These are phyloP conservation scores for Colletotrichum aenigma DNA, from an alignment of 2,329 filamentous ascomycete genomes.

Conservation along the genomic window DNA sequence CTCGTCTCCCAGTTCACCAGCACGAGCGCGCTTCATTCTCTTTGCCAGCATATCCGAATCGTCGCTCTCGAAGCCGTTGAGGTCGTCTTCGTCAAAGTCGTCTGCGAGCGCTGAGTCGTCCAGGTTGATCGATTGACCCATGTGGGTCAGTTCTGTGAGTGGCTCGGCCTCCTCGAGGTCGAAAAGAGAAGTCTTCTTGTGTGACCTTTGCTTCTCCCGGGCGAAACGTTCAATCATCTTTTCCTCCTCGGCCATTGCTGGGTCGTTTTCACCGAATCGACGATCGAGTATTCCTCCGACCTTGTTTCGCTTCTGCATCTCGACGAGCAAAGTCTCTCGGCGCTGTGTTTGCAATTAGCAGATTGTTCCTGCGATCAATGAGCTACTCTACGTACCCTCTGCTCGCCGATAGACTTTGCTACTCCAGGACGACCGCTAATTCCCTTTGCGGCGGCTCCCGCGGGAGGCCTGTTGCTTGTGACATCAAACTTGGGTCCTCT, in stretches of 20 bases:
- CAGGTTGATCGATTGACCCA: conserved; percentile 75
- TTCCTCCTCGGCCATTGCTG: conserved; percentile 91
- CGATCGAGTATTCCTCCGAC: conserved; percentile 91
- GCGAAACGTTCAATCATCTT: conserved; percentile 91
- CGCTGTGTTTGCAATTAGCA: conserved; percentile 51
- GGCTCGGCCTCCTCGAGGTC: conserved; percentile 84
- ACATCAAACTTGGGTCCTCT: conserved; percentile 85
- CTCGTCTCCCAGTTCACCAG: conserved; percentile 42
- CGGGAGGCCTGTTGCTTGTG: conserved; percentile 67
- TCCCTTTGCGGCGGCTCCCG: conserved; percentile 57
- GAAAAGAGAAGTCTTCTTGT: conserved; percentile 82
- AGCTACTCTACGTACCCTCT: conserved; percentile 61
- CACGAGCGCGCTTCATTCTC: conserved; percentile 61
- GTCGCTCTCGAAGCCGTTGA: conserved; percentile 65
- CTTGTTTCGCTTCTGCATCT: conserved; percentile 89
- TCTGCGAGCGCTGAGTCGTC: conserved; percentile 53
- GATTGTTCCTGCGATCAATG: conserved; percentile 15
- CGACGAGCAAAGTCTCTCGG: conserved; percentile 81
- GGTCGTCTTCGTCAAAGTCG: conserved; percentile 81
- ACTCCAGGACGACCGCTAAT: conserved; percentile 79
- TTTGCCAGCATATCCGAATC: conserved; percentile 58
- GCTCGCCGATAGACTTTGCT: conserved; percentile 85
- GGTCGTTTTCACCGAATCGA: conserved; percentile 94
- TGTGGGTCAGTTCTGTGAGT: conserved; percentile 76
- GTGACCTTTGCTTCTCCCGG: conserved; percentile 78